These are phyloP conservation scores for Coemansia sp. DNA, from an alignment of 192 early-diverging fungal genomes.

Conservation along the genomic window DNA sequence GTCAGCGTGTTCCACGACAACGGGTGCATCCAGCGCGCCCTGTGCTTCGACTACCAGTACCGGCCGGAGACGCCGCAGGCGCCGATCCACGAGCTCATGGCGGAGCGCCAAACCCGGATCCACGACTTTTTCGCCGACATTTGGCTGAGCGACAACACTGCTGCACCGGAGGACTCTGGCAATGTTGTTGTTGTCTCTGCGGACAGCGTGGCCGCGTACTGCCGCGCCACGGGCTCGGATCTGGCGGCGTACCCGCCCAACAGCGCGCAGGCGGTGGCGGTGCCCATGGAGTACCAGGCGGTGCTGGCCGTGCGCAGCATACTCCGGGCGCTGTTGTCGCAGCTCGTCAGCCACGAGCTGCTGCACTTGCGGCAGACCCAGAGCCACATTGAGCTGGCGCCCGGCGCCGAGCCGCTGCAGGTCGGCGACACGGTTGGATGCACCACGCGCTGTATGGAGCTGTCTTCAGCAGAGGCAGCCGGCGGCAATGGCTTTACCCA, in stretches of 20 bases:
- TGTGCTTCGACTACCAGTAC: slow-evolving; percentile 74
- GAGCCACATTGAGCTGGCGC: slow-evolving; percentile 71
- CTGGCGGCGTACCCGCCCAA: slow-evolving; percentile 57
- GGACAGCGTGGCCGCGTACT: slow-evolving; percentile 84
- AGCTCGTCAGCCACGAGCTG: slow-evolving; percentile 77
- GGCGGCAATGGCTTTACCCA: neutral
- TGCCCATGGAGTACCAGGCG: slow-evolving; percentile 65
- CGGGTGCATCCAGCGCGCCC: slow-evolving; percentile 53
- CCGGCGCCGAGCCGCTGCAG: slow-evolving; percentile 56
- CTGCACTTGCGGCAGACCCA: slow-evolving; percentile 78
- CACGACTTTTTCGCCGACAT: slow-evolving; percentile 81
- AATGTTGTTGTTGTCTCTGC: slow-evolving; percentile 39
- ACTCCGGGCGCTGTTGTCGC: slow-evolving; percentile 76
- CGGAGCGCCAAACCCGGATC: slow-evolving; percentile 72
- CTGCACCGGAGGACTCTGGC: neutral
- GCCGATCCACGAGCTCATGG: slow-evolving; percentile 66
- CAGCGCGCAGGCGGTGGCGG: slow-evolving; percentile 58
- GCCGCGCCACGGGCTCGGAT: slow-evolving; percentile 67
- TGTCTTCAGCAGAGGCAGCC: slow-evolving; percentile 16
- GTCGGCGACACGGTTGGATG: slow-evolving; percentile 73
- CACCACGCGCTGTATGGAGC: slow-evolving; percentile 65
- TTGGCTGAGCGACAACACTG: slow-evolving; percentile 33
- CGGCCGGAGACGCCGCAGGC: slow-evolving; percentile 65
- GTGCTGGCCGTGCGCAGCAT: slow-evolving; percentile 76
- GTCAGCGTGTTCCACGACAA: slow-evolving; percentile 50